A percentile compares a stretch with the other conserved stretches of the same genome.
Evolutionary conservation across 106 monocot species (phyloP).

Genomic region (Phalaenopsis equestris): DNA sequence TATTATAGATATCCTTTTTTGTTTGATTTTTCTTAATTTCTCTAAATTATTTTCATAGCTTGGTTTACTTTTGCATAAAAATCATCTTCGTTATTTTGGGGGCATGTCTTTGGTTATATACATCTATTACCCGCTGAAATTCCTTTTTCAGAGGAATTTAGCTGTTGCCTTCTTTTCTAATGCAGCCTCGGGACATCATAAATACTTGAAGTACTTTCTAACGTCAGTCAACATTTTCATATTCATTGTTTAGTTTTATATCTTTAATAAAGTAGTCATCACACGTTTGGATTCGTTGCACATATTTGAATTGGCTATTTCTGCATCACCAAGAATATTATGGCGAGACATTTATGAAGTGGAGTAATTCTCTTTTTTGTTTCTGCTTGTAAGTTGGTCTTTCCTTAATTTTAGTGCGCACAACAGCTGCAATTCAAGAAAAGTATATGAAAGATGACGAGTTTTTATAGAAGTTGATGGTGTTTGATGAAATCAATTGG

Average conservation of each 20-base stretch:
- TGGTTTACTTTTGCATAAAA: background rate
- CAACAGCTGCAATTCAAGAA: conserved; percentile 72
- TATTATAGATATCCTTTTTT: conserved; percentile 96
- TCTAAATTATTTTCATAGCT: background rate
- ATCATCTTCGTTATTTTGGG: background rate
- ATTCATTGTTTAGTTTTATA: background rate
- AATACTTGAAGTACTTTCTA: background rate
- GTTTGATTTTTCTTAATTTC: background rate
- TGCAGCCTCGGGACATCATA: background rate
- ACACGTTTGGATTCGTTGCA: background rate
- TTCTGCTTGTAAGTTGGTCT: background rate
- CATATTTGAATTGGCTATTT: no score
- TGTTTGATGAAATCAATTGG: background rate
- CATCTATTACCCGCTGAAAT: background rate
- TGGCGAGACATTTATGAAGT: background rate
- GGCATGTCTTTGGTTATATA: background rate
- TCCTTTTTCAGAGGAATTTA: background rate
- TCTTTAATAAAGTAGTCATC: background rate
- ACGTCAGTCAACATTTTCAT: background rate
- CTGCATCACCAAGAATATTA: no score
- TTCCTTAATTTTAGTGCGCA: conserved; percentile 12
- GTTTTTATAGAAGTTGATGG: background rate
- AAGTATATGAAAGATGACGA: conserved; percentile 74
- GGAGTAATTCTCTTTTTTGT: background rate
- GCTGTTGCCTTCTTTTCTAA: background rate